Percentiles rank a stretch among this genome's conserved stretches.
Conservation (phyloP, 352 stramenopile species). For the Blastocystis sp. region DNA sequence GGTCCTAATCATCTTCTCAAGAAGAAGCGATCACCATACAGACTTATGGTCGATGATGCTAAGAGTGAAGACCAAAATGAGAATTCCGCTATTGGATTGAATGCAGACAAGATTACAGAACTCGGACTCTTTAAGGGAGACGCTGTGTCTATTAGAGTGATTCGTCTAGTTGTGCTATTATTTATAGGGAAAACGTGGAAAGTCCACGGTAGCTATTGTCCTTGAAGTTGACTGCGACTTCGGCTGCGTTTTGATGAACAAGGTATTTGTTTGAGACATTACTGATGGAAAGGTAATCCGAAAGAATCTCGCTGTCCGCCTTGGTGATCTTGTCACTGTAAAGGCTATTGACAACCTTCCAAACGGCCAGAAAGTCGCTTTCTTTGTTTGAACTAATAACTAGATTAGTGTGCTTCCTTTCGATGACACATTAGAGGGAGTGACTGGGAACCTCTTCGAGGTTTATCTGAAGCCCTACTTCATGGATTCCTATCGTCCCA, state of each 20-base stretch:
- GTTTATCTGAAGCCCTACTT: conserved; percentile 99
- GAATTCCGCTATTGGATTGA: conserved; percentile 88
- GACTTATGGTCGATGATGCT: conserved; percentile 93
- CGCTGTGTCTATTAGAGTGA: conserved; percentile 91
- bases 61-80: conserved; percentile 83
- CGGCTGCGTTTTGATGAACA: conserved; percentile 96
- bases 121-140: conserved; percentile 96
- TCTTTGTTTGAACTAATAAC: not conserved
- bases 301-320: conserved; percentile 94
- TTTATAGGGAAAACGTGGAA: conserved; percentile 86
- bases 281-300: conserved; percentile 76
- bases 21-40: conserved; percentile 93
- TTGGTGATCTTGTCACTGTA: conserved; percentile 95
- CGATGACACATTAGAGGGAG: conserved; percentile 97
- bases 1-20: conserved; percentile 54
- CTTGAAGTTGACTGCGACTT: conserved; percentile 95
- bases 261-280: conserved; percentile 67
- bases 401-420: conserved; percentile 82
- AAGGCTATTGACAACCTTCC: conserved; percentile 68
- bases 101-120: conserved; percentile 90
- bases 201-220: conserved; percentile 94
- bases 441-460: conserved; percentile 99
- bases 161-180: not conserved
- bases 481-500: conserved; percentile 90
- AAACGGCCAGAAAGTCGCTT: conserved; percentile 32